Percentiles rank a stretch among this genome's conserved stretches.
Conservation (phyloP, 2,329 filamentous ascomycete genomes). For the Fusarium mangiferae region DNA sequence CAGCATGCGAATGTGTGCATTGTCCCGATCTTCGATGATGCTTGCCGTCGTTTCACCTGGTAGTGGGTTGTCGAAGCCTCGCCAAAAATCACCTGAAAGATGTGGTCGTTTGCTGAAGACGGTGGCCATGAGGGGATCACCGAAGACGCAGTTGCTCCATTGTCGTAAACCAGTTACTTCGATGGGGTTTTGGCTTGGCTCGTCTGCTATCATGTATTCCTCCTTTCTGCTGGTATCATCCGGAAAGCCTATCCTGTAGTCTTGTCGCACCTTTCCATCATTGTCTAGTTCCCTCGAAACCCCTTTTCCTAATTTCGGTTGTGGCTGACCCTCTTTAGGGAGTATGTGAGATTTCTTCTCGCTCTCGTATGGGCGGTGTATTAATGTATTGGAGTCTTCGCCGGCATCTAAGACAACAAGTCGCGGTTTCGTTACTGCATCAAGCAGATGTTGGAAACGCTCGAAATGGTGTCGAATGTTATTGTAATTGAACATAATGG, state of each 20-base stretch:
- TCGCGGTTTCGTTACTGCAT: conserved; percentile 61
- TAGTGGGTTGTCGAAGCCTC: conserved; percentile 54
- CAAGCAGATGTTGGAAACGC: conserved; percentile 60
- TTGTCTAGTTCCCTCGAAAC: neutral
- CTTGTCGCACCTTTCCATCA: neutral
- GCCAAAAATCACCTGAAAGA: conserved; percentile 57
- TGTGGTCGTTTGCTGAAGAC: conserved; percentile 58
- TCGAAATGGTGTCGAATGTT: conserved; percentile 63
- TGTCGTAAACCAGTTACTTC: conserved; percentile 63
- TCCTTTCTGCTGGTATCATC: conserved; percentile 4
- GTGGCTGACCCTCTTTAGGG: neutral
- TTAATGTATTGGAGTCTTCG: conserved; percentile 61
- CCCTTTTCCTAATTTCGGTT: conserved; percentile 1
- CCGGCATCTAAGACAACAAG: conserved; percentile 66
- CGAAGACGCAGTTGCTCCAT: conserved; percentile 69
- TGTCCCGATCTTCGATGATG: conserved; percentile 56
- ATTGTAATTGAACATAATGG: conserved; percentile 67
- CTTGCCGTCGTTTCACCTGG: conserved; percentile 20
- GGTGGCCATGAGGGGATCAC: conserved; percentile 65
- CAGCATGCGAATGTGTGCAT: conserved; percentile 59
- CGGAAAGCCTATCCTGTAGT: conserved; percentile 2
- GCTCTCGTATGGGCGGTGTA: conserved; percentile 40
- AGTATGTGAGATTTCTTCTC: neutral
- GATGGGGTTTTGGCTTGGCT: conserved; percentile 34
- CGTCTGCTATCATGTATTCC: neutral